Conservation (phyloP, 371 early-diverging fungal species). For the Mucor saturninus region DNA sequence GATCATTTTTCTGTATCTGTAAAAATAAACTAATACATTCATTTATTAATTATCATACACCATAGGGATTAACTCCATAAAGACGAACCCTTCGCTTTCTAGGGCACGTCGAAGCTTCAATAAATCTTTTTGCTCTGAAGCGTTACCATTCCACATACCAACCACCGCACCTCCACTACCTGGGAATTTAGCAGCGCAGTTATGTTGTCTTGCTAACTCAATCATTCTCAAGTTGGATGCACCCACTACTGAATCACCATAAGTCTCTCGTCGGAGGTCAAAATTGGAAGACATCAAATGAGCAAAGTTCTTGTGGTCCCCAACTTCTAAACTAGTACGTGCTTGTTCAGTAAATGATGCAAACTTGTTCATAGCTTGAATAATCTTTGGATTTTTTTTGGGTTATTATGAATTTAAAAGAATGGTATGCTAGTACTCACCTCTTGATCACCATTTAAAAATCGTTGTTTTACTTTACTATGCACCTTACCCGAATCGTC, state of each 20-base stretch:
- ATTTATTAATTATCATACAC: slow-evolving; percentile 9
- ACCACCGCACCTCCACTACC: slow-evolving; percentile 64
- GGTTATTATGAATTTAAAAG: too few relatives aligned
- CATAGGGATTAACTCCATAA: slow-evolving; percentile 37
- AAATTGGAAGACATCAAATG: slow-evolving; percentile 57
- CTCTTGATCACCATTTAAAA: slow-evolving; percentile 58
- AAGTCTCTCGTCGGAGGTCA: slow-evolving; percentile 49
- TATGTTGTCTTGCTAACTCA: slow-evolving; percentile 44
- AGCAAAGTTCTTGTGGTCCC: slow-evolving; percentile 42
- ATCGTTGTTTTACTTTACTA: slow-evolving; percentile 61
- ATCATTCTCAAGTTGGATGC: slow-evolving; percentile 55
- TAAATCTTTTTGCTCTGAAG: slow-evolving; percentile 28
- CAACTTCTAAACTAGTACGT: slow-evolving; percentile 23
- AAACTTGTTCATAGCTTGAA: slow-evolving; percentile 64
- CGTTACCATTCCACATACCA: slow-evolving; percentile 47
- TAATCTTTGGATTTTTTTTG: slow-evolving; percentile 36
- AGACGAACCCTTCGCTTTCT: slow-evolving; percentile 53
- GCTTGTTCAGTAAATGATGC: slow-evolving; percentile 56
- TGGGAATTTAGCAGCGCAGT: slow-evolving; percentile 57
- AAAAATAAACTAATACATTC: background rate
- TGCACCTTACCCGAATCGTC: slow-evolving; percentile 75
- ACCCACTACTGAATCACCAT: slow-evolving; percentile 55
- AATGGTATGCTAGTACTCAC: slow-evolving; percentile 23
- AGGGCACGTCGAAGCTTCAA: slow-evolving; percentile 38
- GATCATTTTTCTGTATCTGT: background rate